Evolutionary conservation across 441 rosid species (phyloP).

Genomic region (Aquilaria agallochum): DNA sequence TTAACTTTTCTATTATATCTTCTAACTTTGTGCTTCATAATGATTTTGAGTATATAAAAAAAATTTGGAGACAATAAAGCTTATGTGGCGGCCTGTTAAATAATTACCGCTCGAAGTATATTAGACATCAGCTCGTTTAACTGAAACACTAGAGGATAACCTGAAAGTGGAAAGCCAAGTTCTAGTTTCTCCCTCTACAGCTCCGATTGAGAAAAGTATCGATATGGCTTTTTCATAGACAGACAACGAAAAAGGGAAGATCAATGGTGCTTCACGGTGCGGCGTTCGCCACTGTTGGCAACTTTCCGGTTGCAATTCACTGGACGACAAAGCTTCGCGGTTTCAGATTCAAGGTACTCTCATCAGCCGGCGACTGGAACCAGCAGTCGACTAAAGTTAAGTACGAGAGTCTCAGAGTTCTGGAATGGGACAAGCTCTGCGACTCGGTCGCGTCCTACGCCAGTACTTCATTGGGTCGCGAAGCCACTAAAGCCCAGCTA

Average conservation of each 20-base stretch:
- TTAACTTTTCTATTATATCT: no score
- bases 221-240: not conserved
- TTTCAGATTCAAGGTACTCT: slow-evolving; percentile 8
- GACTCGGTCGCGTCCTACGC: slow-evolving; percentile 79
- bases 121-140: no score
- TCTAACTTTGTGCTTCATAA: no score
- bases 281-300: slow-evolving; percentile 4
- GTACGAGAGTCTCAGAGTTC: slow-evolving; percentile 50
- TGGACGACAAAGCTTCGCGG: not conserved
- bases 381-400: slow-evolving; percentile 22
- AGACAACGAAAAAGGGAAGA: no score
- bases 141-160: no score
- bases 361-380: slow-evolving; percentile 4
- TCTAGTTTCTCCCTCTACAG: no score
- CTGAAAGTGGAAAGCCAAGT: no score
- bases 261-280: slow-evolving; percentile 7
- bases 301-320: slow-evolving; percentile 1
- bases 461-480: slow-evolving; percentile 67
- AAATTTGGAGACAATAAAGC: no score
- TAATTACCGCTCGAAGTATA: no score
- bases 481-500: slow-evolving; percentile 59
- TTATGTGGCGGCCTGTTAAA: no score
- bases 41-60: no score
- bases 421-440: slow-evolving; percentile 94
- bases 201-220: not conserved